A percentile compares a stretch with the other conserved stretches of the same genome.
Conservation (phyloP, 2,329 filamentous ascomycete genomes). For the Trichothecium roseum region DNA sequence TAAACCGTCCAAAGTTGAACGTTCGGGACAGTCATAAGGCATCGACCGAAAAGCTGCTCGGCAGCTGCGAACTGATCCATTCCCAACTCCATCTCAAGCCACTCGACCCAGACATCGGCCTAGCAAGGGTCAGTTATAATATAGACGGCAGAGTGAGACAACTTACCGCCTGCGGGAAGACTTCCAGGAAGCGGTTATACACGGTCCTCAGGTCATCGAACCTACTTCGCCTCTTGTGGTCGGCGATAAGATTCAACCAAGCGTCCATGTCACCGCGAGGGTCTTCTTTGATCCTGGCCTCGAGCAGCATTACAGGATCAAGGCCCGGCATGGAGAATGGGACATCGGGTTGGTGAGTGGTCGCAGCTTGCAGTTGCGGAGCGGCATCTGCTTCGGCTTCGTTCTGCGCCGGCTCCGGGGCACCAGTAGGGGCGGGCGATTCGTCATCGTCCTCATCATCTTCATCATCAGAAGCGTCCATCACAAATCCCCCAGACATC, state of each 20-base stretch:
- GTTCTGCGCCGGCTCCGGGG: not conserved
- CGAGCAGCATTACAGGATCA: conserved; percentile 69
- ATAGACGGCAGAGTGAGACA: not conserved
- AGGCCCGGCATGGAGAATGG: conserved; percentile 30
- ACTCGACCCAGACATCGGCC: conserved; percentile 87
- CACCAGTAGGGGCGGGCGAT: not conserved
- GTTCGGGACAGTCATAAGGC: conserved; percentile 68
- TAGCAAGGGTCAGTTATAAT: conserved; percentile 30
- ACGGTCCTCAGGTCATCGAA: conserved; percentile 68
- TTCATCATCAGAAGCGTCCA: conserved; percentile 50
- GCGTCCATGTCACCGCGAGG: conserved; percentile 86
- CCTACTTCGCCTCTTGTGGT: conserved; percentile 73
- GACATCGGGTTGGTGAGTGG: conserved; percentile 15
- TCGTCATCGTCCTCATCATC: conserved; percentile 25
- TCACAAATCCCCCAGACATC: conserved; percentile 48
- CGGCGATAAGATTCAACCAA: conserved; percentile 79
- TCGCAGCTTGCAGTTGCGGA: conserved; percentile 6
- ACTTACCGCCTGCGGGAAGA: conserved; percentile 88
- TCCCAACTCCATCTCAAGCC: conserved; percentile 81
- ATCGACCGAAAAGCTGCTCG: conserved; percentile 74
- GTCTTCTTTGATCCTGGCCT: conserved; percentile 87
- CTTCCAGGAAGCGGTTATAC: conserved; percentile 77
- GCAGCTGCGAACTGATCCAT: conserved; percentile 72
- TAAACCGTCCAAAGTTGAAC: conserved; percentile 88
- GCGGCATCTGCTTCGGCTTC: conserved; percentile 6